Conservation (phyloP, 768 basidiomycete species). For the Holtermannia corniformis region DNA sequence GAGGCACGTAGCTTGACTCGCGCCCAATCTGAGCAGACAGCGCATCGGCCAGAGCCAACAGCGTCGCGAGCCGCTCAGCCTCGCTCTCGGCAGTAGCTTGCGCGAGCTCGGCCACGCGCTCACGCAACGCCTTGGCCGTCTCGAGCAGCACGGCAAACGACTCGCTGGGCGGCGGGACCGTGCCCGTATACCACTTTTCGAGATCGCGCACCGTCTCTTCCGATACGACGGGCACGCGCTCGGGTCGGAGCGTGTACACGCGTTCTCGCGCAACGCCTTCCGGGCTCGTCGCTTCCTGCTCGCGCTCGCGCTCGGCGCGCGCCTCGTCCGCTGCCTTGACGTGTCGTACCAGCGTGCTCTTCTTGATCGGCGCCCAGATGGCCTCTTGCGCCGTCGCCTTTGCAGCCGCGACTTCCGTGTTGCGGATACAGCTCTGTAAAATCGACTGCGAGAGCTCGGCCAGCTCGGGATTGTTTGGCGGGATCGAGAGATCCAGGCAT, state of each 20-base stretch:
- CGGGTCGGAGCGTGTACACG: constrained; percentile 39
- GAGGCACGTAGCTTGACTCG: constrained; percentile 33
- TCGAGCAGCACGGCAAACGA: constrained; percentile 30
- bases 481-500: constrained; percentile 87
- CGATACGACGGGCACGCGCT: constrained; percentile 22
- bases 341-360: constrained; percentile 40
- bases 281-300: constrained; percentile 25
- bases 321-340: constrained; percentile 40
- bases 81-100: constrained; percentile 35
- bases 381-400: constrained; percentile 52
- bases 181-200: constrained; percentile 22
- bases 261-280: constrained; percentile 34
- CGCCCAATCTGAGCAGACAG: constrained; percentile 53
- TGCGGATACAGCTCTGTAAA: constrained; percentile 77
- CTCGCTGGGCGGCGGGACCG: constrained; percentile 27
- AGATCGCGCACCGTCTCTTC: constrained; percentile 25
- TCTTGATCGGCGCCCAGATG: constrained; percentile 44
- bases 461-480: constrained; percentile 49
- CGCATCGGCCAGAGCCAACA: constrained; percentile 64
- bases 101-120: constrained; percentile 49
- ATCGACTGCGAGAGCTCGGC: constrained; percentile 74
- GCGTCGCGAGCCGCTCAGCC: constrained; percentile 53
- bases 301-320: constrained; percentile 31
- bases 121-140: constrained; percentile 45
- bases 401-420: constrained; percentile 74